These are phyloP conservation scores for Kappamyces sp. DNA, from an alignment of 192 early-diverging fungal species.

Conservation along the genomic window DNA sequence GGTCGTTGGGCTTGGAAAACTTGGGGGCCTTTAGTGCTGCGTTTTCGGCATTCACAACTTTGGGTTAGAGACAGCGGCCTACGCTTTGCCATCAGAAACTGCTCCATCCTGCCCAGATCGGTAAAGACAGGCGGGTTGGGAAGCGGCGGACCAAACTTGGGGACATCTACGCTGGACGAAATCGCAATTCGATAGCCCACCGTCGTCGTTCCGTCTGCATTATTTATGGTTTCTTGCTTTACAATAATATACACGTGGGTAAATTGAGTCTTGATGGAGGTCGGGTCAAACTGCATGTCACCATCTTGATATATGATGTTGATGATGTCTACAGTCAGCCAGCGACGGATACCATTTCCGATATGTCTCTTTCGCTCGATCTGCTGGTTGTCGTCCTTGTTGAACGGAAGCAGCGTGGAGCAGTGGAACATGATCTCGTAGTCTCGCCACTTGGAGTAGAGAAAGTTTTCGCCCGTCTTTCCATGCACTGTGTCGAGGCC, in stretches of 20 bases:
- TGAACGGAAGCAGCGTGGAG: constrained; percentile 38
- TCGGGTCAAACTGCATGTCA: constrained; percentile 33
- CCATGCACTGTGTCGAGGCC: constrained; percentile 35
- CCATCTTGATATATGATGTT: constrained; percentile 37
- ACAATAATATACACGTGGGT: constrained; percentile 41
- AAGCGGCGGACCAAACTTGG: constrained; percentile 33
- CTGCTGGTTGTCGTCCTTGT: constrained; percentile 35
- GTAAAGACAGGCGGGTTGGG: constrained; percentile 31
- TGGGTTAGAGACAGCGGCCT: constrained; percentile 4
- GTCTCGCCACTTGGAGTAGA: constrained; percentile 29
- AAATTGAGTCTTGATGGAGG: constrained; percentile 36
- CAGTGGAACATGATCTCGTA: constrained; percentile 46
- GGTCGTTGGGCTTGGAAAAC: constrained; percentile 31
- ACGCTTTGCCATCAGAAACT: constrained; percentile 44
- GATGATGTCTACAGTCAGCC: constrained; percentile 32
- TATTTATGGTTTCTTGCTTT: constrained; percentile 14
- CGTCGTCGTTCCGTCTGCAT: constrained; percentile 5
- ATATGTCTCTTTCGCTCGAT: constrained; percentile 47
- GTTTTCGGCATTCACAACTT: constrained; percentile 46
- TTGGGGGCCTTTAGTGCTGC: constrained; percentile 41
- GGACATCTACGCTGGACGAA: constrained; percentile 31
- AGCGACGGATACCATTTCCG: constrained; percentile 35
- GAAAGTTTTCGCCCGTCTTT: constrained; percentile 29
- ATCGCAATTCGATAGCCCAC: constrained; percentile 36
- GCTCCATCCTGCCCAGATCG: constrained; percentile 17